These are phyloP conservation scores for Mucor velutinosus DNA, from an alignment of 371 early-diverging fungal genomes.

Conservation along the genomic window DNA sequence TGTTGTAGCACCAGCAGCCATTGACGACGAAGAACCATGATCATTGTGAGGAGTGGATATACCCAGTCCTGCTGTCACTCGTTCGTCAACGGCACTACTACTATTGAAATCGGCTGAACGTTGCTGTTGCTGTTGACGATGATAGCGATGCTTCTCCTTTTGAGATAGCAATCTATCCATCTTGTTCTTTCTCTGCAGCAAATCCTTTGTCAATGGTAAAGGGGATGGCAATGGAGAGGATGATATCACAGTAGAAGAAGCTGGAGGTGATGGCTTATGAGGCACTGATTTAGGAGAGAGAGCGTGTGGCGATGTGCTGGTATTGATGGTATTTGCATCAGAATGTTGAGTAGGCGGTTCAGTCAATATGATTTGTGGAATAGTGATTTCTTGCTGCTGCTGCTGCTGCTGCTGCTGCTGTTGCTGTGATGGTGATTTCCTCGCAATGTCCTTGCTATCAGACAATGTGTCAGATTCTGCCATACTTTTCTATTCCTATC, in stretches of 20 bases:
- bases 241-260: background rate
- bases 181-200: constrained; percentile 44
- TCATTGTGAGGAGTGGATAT: constrained; percentile 19
- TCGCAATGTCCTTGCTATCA: constrained; percentile 9
- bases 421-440: background rate
- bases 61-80: constrained; percentile 44
- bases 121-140: constrained; percentile 2
- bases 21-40: background rate
- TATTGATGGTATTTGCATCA: background rate
- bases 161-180: constrained; percentile 35
- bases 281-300: constrained; percentile 17
- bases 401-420: background rate
- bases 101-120: constrained; percentile 2
- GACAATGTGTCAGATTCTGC: constrained; percentile 1
- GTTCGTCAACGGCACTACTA: constrained; percentile 28
- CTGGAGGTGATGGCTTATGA: background rate
- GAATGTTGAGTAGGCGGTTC: constrained; percentile 13
- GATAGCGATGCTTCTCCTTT: constrained; percentile 8
- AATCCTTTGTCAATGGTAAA: constrained; percentile 50
- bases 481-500: background rate
- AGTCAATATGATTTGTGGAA: constrained; percentile 48
- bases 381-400: background rate
- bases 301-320: background rate
- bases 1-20: background rate
- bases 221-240: constrained; percentile 10